These are phyloP conservation scores for Neurospora hispaniola DNA, from an alignment of 495 filamentous ascomycete genomes.

Conservation along the genomic window DNA sequence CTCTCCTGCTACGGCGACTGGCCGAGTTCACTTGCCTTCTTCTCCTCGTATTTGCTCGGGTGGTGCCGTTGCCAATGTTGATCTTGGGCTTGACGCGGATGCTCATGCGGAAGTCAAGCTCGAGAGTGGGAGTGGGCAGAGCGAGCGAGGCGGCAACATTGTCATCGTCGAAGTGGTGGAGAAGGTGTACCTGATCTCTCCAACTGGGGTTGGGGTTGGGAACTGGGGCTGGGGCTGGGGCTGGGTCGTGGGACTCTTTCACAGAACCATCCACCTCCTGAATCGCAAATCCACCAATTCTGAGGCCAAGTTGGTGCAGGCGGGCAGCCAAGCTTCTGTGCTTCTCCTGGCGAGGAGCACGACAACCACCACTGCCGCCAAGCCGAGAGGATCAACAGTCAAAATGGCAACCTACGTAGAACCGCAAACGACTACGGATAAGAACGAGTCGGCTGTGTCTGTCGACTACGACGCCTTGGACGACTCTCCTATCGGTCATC, in stretches of 20 bases:
- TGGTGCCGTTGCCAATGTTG: conserved; percentile 7
- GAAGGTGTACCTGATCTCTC: conserved; percentile 2
- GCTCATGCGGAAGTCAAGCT: conserved; percentile 22
- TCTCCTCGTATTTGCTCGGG: not conserved
- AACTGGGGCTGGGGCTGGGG: not conserved
- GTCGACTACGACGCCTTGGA: conserved; percentile 13
- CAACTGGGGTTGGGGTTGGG: not conserved
- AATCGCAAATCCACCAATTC: not conserved
- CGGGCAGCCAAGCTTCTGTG: not conserved
- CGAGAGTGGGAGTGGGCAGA: conserved; percentile 15
- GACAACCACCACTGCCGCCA: no score
- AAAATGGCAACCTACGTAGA: conserved; percentile 7
- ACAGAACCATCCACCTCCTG: not conserved
- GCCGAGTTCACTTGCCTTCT: not conserved
- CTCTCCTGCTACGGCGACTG: not conserved
- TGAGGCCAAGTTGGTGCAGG: not conserved
- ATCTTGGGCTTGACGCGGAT: conserved; percentile 22
- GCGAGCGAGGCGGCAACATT: conserved; percentile 18
- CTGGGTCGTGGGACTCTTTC: not conserved
- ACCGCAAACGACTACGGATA: conserved; percentile 3
- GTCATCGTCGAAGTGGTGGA: conserved; percentile 23
- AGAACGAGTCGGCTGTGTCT: not conserved
- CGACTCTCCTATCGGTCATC: conserved; percentile 14
- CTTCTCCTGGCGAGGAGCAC: not conserved
- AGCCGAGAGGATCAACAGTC: conserved; percentile 9